Evolutionary conservation across 345 rosid species (phyloP).

Genomic region (Hevea brasiliensis): DNA sequence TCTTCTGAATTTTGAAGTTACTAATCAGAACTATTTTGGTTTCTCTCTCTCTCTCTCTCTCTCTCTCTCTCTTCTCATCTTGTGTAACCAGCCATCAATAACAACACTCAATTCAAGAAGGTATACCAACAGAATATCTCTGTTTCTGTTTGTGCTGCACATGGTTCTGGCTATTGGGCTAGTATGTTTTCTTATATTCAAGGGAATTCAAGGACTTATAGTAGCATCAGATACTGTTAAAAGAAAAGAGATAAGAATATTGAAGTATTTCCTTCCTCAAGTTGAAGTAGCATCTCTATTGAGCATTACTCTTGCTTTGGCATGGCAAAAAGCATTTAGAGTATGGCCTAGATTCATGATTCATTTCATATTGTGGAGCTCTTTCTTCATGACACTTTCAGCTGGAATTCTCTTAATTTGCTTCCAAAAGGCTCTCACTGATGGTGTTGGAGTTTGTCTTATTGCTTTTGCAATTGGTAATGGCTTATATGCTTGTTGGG

Average conservation of each 20-base stretch:
- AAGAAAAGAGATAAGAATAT: constrained; percentile 54
- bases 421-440: constrained; percentile 82
- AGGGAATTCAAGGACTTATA: constrained; percentile 78
- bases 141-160: constrained; percentile 71
- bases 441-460: constrained; percentile 76
- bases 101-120: constrained; percentile 72
- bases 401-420: constrained; percentile 92
- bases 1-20: constrained; percentile 7
- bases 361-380: constrained; percentile 83
- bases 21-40: not conserved
- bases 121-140: constrained; percentile 75
- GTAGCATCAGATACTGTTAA: constrained; percentile 50
- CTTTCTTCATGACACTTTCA: constrained; percentile 62
- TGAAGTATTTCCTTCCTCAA: constrained; percentile 71
- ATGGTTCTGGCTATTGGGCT: constrained; percentile 59
- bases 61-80: not conserved
- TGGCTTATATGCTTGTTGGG: constrained; percentile 96
- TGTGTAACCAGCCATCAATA: constrained; percentile 43
- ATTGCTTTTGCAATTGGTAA: constrained; percentile 76
- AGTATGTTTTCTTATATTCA: constrained; percentile 79
- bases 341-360: constrained; percentile 80
- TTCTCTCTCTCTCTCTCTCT: not conserved
- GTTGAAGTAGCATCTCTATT: constrained; percentile 78
- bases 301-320: constrained; percentile 80
- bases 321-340: constrained; percentile 82